These are phyloP conservation scores for Peribolospora baueri DNA, from an alignment of 768 basidiomycete genomes.

Conservation along the genomic window DNA sequence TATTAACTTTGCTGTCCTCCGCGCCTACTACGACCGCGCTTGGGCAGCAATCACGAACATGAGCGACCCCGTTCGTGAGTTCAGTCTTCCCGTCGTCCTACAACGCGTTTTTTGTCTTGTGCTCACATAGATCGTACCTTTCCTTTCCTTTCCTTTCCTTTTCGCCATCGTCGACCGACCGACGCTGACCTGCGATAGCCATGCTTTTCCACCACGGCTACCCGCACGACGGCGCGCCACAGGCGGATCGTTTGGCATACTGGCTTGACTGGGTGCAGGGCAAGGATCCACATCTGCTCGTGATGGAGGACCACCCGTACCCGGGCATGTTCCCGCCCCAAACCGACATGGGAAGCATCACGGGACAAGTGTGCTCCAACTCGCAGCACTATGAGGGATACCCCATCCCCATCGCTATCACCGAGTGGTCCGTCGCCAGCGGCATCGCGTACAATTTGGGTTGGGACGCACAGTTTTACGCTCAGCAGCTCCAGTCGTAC, in stretches of 20 bases:
- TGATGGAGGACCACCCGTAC: slow-evolving; percentile 9
- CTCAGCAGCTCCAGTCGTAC: slow-evolving; percentile 12
- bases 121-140: slow-evolving; percentile 2
- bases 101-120: slow-evolving; percentile 9
- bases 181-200: slow-evolving; percentile 4
- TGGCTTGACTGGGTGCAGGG: slow-evolving; percentile 8
- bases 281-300: slow-evolving; percentile 8
- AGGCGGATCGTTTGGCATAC: slow-evolving; percentile 1
- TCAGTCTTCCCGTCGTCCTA: not conserved
- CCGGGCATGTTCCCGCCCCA: slow-evolving; percentile 12
- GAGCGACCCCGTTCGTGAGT: not conserved
- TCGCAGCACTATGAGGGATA: slow-evolving; percentile 7
- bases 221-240: not conserved
- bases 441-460: slow-evolving; percentile 10
- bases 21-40: slow-evolving; percentile 7
- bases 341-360: not conserved
- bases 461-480: slow-evolving; percentile 13
- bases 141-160: not conserved
- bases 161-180: not conserved
- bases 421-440: slow-evolving; percentile 12
- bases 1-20: slow-evolving; percentile 7
- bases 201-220: slow-evolving; percentile 9
- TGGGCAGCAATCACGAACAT: not conserved
- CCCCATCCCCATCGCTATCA: slow-evolving; percentile 12
- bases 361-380: slow-evolving; percentile 10